Evolutionary conservation across 2,329 filamentous ascomycete genomes (phyloP), one percentile per base, ranked within the genome.

Genomic region (Podosphaera xanthii): DNA sequence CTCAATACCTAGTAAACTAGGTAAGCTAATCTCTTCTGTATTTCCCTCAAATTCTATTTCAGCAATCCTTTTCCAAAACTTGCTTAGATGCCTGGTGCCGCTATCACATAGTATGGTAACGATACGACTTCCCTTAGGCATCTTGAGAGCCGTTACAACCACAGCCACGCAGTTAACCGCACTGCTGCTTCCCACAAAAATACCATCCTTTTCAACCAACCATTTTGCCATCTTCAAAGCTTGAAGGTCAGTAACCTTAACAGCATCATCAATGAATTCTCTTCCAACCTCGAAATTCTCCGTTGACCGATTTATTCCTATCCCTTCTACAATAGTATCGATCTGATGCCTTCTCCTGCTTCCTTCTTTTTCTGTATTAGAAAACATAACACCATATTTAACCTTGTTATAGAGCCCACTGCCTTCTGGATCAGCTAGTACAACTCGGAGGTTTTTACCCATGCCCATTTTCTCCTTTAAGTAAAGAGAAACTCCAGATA

Each of bases 341-440:
- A 98, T 88, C 72, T 98, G 94, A 66, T 87, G 83, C 61, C 92
- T 77, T 56, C 94, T 78, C 12, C 92, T 77, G 10, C 91, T 97
- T 3, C 92, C 92, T 75, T 98, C 92, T 63, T 79, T 80, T 72
- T 98, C 92, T 36, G 87, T 94, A 0, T 78, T 67, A 61, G 89
- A 86, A 72, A 96, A 98, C 87, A 98, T 95, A 62, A 98, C 92
- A 4, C 91, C 92, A 70, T 92, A 87, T 65, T 85, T 85, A 64
- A 98, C 78, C 68, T 87, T 86, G 73, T 98, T 94, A 75, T 86
- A 96, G 34, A 98, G 74, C 0, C 92, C 92, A 69, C 87, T 94
- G 8, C 92, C 92, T 69, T 94, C 89, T 0, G 92, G 94, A 70
- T 98, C 92, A 0, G 92, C 91, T 1, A 98, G 80, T 1, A 97